Conservation (phyloP, 208 protist species). For the Endotrypanum monterogeii region DNA sequence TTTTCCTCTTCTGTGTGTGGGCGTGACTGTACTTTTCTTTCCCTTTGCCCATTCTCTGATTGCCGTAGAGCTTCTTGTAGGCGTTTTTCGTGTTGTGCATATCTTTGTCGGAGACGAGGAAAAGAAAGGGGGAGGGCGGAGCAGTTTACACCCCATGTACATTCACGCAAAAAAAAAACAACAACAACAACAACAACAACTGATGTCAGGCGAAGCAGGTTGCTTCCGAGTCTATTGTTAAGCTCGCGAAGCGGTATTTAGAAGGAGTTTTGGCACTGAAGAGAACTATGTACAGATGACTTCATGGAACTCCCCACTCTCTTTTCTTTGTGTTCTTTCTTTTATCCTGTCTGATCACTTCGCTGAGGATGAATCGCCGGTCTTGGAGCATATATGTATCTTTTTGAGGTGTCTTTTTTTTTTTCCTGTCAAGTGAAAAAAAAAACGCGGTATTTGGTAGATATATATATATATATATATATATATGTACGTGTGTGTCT, state of each 20-base stretch:
- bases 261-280: background rate
- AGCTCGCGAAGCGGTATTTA: background rate
- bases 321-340: too few relatives aligned
- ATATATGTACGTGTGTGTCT: background rate
- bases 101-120: background rate
- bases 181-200: too few relatives aligned
- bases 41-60: too few relatives aligned
- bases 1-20: too few relatives aligned
- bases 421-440: constrained; percentile 5
- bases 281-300: background rate
- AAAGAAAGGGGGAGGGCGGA: background rate
- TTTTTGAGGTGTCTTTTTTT: background rate
- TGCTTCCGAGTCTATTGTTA: background rate
- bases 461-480: background rate
- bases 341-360: background rate
- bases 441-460: background rate
- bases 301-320: background rate
- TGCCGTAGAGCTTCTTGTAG: background rate
- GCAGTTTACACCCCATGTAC: background rate
- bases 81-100: background rate
- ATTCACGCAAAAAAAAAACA: constrained; percentile 3
- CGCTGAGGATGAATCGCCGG: too few relatives aligned
- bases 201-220: too few relatives aligned
- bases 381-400: background rate
- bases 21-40: too few relatives aligned